These are phyloP conservation scores for Vanderwaltozyma verrucispora DNA, from an alignment of 805 yeast species.

Conservation along the genomic window DNA sequence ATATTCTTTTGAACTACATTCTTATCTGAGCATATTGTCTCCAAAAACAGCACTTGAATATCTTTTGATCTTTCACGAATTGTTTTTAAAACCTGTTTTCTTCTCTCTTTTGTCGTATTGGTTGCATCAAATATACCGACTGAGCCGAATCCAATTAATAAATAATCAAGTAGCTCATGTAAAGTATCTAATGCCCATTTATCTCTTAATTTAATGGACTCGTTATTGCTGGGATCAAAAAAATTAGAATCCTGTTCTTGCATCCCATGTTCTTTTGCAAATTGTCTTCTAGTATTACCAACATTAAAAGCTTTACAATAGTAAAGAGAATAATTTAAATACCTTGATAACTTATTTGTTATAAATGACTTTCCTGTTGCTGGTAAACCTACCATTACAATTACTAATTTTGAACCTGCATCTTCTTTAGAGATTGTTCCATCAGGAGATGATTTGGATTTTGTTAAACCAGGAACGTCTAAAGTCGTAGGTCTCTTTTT, in stretches of 20 bases:
- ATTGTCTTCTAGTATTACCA: constrained; percentile 85
- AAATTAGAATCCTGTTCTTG: constrained; percentile 69
- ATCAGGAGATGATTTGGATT: constrained; percentile 69
- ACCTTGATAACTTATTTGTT: constrained; percentile 82
- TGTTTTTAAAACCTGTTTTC: constrained; percentile 46
- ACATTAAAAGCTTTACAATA: constrained; percentile 88
- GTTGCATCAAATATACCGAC: constrained; percentile 91
- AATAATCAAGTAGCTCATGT: constrained; percentile 71
- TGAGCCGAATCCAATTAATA: constrained; percentile 71
- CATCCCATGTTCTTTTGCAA: constrained; percentile 31
- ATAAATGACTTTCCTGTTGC: constrained; percentile 93
- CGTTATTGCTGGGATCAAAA: constrained; percentile 68
- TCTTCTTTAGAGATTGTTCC: constrained; percentile 54
- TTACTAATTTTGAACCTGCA: constrained; percentile 74
- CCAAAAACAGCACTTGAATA: constrained; percentile 73
- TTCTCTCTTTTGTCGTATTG: constrained; percentile 58
- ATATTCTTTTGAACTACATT: constrained; percentile 74
- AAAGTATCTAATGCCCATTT: constrained; percentile 95
- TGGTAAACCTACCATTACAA: constrained; percentile 94
- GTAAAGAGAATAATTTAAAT: constrained; percentile 89
- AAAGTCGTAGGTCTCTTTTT: constrained; percentile 67
- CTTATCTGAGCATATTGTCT: constrained; percentile 77
- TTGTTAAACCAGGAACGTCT: constrained; percentile 87
- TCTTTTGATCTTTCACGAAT: constrained; percentile 49
- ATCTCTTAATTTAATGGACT: constrained; percentile 61